Conservation (phyloP, 2,329 filamentous ascomycete species). For the Colletotrichum sp. region DNA sequence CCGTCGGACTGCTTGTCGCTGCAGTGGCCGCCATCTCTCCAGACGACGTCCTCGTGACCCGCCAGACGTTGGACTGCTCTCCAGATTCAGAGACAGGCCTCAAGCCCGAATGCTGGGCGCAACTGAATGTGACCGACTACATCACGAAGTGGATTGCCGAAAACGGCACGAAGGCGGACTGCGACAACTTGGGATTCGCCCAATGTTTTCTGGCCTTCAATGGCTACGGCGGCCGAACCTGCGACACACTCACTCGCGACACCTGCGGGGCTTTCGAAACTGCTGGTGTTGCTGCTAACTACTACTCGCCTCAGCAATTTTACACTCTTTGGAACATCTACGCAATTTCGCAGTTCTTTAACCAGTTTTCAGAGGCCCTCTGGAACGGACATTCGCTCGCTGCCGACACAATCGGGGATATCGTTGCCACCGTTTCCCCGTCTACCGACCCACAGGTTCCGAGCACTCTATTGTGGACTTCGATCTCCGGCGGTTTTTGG, state of each 20-base stretch:
- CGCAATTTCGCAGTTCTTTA: constrained; percentile 31
- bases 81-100: constrained; percentile 15
- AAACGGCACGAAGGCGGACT: constrained; percentile 28
- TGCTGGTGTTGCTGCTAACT: constrained; percentile 20
- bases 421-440: constrained; percentile 28
- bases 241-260: constrained; percentile 27
- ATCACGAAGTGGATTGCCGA: constrained; percentile 28
- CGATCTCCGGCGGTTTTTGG: constrained; percentile 23
- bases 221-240: constrained; percentile 28
- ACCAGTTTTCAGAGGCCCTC: constrained; percentile 29
- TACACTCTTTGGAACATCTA: constrained; percentile 33
- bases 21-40: not conserved
- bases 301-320: constrained; percentile 28
- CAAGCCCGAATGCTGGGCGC: constrained; percentile 26
- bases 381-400: constrained; percentile 28
- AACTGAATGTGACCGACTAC: constrained; percentile 25
- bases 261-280: constrained; percentile 25
- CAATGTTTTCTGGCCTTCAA: constrained; percentile 31
- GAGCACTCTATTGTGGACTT: constrained; percentile 24
- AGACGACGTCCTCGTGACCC: not conserved
- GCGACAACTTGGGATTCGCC: constrained; percentile 27
- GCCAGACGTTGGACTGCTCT: not conserved
- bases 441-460: constrained; percentile 22
- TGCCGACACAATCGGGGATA: constrained; percentile 27
- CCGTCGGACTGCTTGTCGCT: not conserved